These are phyloP conservation scores for Cercospora brassicicola DNA, from an alignment of 2,329 filamentous ascomycete genomes.

Conservation along the genomic window DNA sequence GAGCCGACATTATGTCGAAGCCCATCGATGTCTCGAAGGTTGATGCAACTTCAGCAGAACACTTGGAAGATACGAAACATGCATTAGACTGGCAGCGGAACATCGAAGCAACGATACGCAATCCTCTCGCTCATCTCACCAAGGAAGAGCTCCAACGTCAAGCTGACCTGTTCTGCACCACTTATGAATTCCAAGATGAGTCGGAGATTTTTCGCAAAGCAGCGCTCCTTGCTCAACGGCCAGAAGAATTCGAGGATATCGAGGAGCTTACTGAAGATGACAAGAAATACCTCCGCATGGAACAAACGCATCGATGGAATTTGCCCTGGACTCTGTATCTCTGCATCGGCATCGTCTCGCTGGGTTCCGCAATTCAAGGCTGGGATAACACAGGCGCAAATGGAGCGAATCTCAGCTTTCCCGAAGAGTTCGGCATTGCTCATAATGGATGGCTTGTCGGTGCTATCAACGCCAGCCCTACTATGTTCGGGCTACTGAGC, in stretches of 20 bases:
- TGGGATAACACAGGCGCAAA: conserved; percentile 39
- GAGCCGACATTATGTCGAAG: neutral
- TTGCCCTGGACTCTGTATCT: conserved; percentile 54
- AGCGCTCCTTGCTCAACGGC: conserved; percentile 54
- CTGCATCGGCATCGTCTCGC: conserved; percentile 35
- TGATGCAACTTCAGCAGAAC: conserved; percentile 10
- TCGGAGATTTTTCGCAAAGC: conserved; percentile 54
- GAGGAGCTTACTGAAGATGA: conserved; percentile 50
- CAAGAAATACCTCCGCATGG: conserved; percentile 44
- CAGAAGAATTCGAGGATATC: conserved; percentile 51
- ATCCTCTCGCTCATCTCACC: conserved; percentile 18
- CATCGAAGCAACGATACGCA: conserved; percentile 13
- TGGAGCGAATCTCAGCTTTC: conserved; percentile 36
- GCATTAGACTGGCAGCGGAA: conserved; percentile 5
- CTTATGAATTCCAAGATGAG: conserved; percentile 39
- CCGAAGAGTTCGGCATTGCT: conserved; percentile 31
- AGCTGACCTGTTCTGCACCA: conserved; percentile 20
- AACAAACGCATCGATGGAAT: conserved; percentile 53
- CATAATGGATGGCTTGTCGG: conserved; percentile 37
- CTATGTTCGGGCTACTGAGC: conserved; percentile 42
- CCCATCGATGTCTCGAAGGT: neutral
- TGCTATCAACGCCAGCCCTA: conserved; percentile 52
- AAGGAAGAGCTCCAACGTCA: conserved; percentile 15
- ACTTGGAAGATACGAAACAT: conserved; percentile 13
- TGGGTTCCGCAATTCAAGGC: conserved; percentile 28